Conservation (phyloP, 2,329 filamentous ascomycete genomes). For the Pleomassaria siparia region DNA sequence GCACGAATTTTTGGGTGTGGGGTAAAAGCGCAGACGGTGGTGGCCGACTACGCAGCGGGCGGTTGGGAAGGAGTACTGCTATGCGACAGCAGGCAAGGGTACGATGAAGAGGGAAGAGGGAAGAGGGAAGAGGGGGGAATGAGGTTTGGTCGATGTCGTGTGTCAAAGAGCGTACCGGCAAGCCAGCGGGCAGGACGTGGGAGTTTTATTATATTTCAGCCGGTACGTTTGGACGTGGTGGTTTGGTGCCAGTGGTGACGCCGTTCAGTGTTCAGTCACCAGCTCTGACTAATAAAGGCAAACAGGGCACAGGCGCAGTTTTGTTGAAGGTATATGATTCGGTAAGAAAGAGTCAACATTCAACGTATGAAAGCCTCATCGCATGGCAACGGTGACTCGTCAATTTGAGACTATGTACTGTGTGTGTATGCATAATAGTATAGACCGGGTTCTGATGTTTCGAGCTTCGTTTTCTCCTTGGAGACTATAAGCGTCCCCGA, state of each 20-base stretch:
- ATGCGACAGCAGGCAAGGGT: conserved; percentile 13
- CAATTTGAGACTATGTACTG: too few species aligned
- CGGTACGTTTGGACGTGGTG: conserved; percentile 4
- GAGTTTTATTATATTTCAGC: not conserved
- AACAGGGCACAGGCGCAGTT: not conserved
- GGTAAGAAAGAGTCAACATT: too few species aligned
- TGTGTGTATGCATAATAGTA: too few species aligned
- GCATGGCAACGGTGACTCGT: too few species aligned
- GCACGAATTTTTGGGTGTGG: conserved; percentile 15
- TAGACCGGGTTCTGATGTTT: too few species aligned
- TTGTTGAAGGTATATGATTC: not conserved
- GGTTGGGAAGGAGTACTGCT: conserved; percentile 13
- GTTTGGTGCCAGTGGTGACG: conserved; percentile 2
- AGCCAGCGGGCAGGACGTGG: not conserved
- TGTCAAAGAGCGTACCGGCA: not conserved
- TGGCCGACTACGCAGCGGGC: conserved; percentile 22
- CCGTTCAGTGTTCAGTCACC: conserved; percentile 4
- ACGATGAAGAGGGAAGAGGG: not conserved
- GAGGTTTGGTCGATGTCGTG: not conserved
- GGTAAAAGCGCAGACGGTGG: not conserved
- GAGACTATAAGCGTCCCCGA: too few species aligned
- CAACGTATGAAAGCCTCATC: too few species aligned
- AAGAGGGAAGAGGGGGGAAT: not conserved
- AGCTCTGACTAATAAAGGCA: not conserved
- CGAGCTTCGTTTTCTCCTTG: too few species aligned